Evolutionary conservation across 2,329 filamentous ascomycete genomes (phyloP).

Genomic region (Cladophialophora bantiana): DNA sequence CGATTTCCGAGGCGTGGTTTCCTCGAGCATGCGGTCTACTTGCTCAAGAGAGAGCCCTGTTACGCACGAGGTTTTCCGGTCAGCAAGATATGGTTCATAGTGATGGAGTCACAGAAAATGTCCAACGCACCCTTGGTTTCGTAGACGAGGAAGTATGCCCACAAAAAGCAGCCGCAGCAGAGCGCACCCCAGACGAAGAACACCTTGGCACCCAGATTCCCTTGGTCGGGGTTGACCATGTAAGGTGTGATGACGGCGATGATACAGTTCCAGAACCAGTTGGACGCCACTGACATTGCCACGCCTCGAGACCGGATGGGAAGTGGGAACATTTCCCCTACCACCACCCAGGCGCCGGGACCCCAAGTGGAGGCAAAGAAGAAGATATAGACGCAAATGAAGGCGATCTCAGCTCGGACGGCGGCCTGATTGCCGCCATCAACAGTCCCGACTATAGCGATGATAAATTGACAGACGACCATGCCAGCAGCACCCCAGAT

Average conservation of each 20-base stretch:
- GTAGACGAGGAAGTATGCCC: slow-evolving; percentile 43
- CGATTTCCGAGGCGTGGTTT: no score
- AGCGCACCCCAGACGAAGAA: slow-evolving; percentile 79
- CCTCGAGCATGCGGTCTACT: no score
- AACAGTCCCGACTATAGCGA: slow-evolving; percentile 54
- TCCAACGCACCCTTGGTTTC: slow-evolving; percentile 43
- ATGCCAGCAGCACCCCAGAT: slow-evolving; percentile 61
- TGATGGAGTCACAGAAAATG: no score
- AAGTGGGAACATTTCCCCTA: slow-evolving; percentile 52
- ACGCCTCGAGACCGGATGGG: slow-evolving; percentile 47
- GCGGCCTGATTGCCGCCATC: slow-evolving; percentile 44
- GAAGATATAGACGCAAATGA: slow-evolving; percentile 91
- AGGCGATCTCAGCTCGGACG: slow-evolving; percentile 55
- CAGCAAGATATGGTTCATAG: no score
- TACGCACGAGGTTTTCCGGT: no score
- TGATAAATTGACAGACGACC: slow-evolving; percentile 61
- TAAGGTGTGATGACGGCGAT: slow-evolving; percentile 44
- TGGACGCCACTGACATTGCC: slow-evolving; percentile 46
- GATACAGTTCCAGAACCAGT: slow-evolving; percentile 48
- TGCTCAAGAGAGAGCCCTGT: no score
- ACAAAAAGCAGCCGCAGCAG: slow-evolving; percentile 38
- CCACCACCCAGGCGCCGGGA: slow-evolving; percentile 60
- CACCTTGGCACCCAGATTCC: slow-evolving; percentile 58
- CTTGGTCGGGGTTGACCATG: slow-evolving; percentile 32
- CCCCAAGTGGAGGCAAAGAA: slow-evolving; percentile 91